Percentiles rank a stretch among this genome's conserved stretches.
Evolutionary conservation across 257 asterid species (phyloP).

Genomic region (Solanum sejunctum): DNA sequence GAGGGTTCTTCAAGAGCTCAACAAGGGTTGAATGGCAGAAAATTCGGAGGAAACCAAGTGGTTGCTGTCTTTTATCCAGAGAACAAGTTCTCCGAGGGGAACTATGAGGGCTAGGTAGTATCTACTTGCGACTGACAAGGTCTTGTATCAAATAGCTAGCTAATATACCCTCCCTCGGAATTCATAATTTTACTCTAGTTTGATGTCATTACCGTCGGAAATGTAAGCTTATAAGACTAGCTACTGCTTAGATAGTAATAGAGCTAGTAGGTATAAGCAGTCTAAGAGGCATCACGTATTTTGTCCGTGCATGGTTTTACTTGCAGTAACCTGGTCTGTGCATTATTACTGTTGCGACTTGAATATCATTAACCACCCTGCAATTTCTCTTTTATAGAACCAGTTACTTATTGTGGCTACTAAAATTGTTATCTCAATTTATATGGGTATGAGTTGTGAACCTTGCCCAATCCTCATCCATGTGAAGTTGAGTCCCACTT

Average conservation of each 20-base stretch:
- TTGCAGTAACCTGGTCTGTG: background rate
- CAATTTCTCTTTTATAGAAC: background rate
- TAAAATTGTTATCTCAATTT: background rate
- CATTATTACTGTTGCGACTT: background rate
- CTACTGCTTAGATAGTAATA: background rate
- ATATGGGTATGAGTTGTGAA: background rate
- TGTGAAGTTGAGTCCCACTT: background rate
- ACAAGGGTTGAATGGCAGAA: slow-evolving; percentile 75
- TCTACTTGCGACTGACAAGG: background rate
- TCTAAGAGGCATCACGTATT: background rate
- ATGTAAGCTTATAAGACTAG: background rate
- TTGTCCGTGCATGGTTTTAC: background rate
- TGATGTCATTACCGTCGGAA: background rate
- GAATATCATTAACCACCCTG: background rate
- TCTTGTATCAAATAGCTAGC: background rate
- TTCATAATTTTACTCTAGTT: background rate
- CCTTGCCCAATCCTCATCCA: background rate
- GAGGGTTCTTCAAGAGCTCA: slow-evolving; percentile 77
- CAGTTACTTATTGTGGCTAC: background rate
- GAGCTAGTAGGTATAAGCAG: background rate
- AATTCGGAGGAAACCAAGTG: slow-evolving; percentile 83
- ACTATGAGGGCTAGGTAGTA: slow-evolving; percentile 42
- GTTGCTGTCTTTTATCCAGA: slow-evolving; percentile 81
- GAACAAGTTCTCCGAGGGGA: slow-evolving; percentile 64
- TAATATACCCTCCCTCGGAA: background rate